Evolutionary conservation across 441 rosid genomes (phyloP).

Genomic region (Omphalea diandra): DNA sequence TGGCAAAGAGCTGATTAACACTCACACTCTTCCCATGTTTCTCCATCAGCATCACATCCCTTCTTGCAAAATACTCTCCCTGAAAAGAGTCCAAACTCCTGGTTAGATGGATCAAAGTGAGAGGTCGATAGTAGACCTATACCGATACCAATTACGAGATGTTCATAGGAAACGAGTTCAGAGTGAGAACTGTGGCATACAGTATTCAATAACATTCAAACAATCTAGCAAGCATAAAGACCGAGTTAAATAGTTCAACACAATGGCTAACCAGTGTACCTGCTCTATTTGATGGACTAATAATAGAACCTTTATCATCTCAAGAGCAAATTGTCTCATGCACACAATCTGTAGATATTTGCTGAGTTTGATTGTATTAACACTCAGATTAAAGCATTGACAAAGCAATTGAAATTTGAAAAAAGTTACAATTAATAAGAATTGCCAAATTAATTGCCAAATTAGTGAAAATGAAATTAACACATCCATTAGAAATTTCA

Average conservation of each 20-base stretch:
- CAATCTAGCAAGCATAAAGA: neutral
- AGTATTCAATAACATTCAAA: neutral
- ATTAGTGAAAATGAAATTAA: too few relatives aligned
- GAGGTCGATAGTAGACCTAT: too few relatives aligned
- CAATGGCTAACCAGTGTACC: too few relatives aligned
- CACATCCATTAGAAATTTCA: neutral
- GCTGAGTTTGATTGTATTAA: too few relatives aligned
- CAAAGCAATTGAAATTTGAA: neutral
- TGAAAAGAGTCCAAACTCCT: constrained; percentile 25
- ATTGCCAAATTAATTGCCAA: neutral
- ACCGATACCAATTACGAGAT: too few relatives aligned
- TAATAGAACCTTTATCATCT: neutral
- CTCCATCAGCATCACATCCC: constrained; percentile 80
- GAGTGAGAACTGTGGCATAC: neutral
- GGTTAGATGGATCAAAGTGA: constrained; percentile 13
- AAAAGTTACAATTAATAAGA: neutral
- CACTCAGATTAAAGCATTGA: neutral
- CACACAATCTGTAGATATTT: too few relatives aligned
- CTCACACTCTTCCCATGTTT: constrained; percentile 95
- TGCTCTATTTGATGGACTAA: neutral
- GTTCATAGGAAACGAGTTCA: too few relatives aligned
- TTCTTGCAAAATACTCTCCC: constrained; percentile 99
- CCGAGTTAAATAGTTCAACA: too few relatives aligned
- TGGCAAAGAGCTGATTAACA: constrained; percentile 18
- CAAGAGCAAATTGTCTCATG: neutral